phyloP scores from a whole-genome alignment of 192 early-diverging fungal genomes.

The Coemansia aciculifera region DNA sequence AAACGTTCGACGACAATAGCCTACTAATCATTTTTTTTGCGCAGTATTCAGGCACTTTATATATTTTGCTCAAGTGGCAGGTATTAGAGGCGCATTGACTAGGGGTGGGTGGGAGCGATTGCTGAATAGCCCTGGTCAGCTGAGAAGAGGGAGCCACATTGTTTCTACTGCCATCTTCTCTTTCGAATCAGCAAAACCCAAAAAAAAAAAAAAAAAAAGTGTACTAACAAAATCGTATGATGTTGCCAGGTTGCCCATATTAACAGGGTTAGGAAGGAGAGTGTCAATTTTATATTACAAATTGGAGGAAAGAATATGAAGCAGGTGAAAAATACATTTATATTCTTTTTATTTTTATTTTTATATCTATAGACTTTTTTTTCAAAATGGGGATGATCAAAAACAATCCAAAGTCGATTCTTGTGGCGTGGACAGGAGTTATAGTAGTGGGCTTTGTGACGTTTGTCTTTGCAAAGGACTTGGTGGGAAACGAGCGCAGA shows the following conservation, averaged over 20 bases:
- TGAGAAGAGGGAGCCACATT: neutral
- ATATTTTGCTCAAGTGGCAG: neutral
- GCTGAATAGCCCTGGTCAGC: neutral
- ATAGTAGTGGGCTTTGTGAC: constrained; percentile 40
- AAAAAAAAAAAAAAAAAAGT: neutral
- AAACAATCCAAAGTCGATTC: constrained; percentile 49
- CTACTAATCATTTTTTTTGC: neutral
- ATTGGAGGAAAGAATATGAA: neutral
- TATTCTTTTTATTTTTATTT: neutral
- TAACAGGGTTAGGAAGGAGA: neutral
- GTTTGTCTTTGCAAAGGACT: constrained; percentile 45
- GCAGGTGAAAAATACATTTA: neutral
- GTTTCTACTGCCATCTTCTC: neutral
- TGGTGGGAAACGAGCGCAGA: constrained; percentile 47
- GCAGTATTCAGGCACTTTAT: neutral
- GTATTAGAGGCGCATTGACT: neutral
- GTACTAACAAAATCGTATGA: neutral
- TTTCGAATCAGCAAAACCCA: neutral
- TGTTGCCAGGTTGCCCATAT: neutral
- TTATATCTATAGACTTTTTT: neutral
- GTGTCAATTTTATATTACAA: neutral
- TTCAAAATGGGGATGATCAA: constrained; percentile 41
- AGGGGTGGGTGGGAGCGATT: neutral
- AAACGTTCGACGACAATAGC: neutral
- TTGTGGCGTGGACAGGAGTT: constrained; percentile 37